Evolutionary conservation across 306 rosid species (phyloP).

Genomic region (Alnus glutinosa): DNA sequence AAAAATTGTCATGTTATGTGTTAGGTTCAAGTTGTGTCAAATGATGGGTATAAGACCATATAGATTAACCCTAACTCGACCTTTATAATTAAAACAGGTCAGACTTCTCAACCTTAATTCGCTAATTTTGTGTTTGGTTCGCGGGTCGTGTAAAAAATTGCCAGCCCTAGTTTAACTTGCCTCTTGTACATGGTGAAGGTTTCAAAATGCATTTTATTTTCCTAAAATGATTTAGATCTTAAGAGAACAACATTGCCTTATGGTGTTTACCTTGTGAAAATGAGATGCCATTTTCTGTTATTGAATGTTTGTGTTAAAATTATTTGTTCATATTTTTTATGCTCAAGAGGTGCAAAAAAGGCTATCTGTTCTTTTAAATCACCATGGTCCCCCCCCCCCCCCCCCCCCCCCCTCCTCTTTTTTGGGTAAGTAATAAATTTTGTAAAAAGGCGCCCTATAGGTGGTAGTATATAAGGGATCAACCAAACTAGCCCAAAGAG

Average conservation of each 20-base stretch:
- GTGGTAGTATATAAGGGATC: too few relatives aligned
- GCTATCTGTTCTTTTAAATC: not conserved
- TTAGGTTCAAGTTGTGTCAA: too few relatives aligned
- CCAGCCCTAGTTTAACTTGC: not conserved
- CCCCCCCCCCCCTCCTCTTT: not conserved
- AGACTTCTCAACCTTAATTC: too few relatives aligned
- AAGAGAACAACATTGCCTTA: not conserved
- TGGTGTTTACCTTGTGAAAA: not conserved
- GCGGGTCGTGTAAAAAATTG: too few relatives aligned
- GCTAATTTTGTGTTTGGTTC: too few relatives aligned
- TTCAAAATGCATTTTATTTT: not conserved
- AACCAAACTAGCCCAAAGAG: too few relatives aligned
- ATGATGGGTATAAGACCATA: too few relatives aligned
- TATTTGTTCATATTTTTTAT: not conserved
- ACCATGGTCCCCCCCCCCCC: not conserved
- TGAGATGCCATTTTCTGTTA: not conserved
- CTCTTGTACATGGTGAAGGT: constrained; percentile 2
- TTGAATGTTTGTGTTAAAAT: not conserved
- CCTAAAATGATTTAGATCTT: not conserved
- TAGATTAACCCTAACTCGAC: too few relatives aligned
- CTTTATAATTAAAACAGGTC: too few relatives aligned
- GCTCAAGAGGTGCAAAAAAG: not conserved
- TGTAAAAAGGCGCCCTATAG: too few relatives aligned
- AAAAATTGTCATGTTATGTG: too few relatives aligned
- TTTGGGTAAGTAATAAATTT: too few relatives aligned